Percentiles rank a stretch among this genome's conserved stretches.
These are phyloP conservation scores for Raphanus raphanistrum DNA, from an alignment of 345 rosid genomes.

Conservation along the genomic window DNA sequence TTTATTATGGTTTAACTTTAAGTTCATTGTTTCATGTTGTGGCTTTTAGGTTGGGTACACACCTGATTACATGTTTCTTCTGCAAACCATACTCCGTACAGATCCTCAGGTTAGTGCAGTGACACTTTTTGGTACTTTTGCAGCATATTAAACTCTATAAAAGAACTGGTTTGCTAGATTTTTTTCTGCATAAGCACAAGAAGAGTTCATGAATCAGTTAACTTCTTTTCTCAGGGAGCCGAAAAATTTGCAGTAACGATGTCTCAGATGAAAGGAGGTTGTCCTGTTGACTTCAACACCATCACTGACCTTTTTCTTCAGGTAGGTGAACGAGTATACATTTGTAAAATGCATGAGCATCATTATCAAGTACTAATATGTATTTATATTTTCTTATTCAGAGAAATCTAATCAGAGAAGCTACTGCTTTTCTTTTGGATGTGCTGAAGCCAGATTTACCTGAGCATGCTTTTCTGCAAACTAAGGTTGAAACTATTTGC, in stretches of 20 bases:
- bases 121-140: not conserved
- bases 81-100: slow-evolving; percentile 96
- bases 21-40: slow-evolving; percentile 25
- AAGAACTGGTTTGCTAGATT: slow-evolving; percentile 1
- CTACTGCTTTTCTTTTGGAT: slow-evolving; percentile 95
- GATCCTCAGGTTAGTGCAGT: slow-evolving; percentile 84
- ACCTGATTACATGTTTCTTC: slow-evolving; percentile 96
- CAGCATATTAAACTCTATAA: not conserved
- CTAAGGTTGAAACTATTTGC: slow-evolving; percentile 57
- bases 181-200: slow-evolving; percentile 1
- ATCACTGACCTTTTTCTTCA: slow-evolving; percentile 99
- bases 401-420: slow-evolving; percentile 98
- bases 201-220: slow-evolving; percentile 13
- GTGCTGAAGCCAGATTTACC: slow-evolving; percentile 95
- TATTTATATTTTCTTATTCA: slow-evolving; percentile 26
- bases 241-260: slow-evolving; percentile 98
- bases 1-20: too few relatives aligned
- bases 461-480: slow-evolving; percentile 87
- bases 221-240: slow-evolving; percentile 68
- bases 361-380: slow-evolving; percentile 5
- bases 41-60: slow-evolving; percentile 82
- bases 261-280: slow-evolving; percentile 99
- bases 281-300: slow-evolving; percentile 94
- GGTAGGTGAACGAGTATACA: slow-evolving; percentile 46
- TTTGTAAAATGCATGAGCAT: not conserved